Conservation (phyloP, 768 basidiomycete species). For the Lentinula lateritia region DNA sequence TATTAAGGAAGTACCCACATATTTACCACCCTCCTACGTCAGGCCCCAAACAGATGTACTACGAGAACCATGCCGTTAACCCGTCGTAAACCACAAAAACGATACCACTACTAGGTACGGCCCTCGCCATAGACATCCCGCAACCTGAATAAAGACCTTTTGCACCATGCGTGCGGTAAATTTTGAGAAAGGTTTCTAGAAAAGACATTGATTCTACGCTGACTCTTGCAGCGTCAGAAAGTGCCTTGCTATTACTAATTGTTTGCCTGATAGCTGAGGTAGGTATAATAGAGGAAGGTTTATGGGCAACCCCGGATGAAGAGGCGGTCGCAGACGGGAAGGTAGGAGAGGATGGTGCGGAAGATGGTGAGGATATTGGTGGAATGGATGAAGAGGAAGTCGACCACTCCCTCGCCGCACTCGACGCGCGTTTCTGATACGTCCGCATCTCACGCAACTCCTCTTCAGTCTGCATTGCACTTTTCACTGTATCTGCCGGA, state of each 20-base stretch:
- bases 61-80: slow-evolving; percentile 23
- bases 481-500: slow-evolving; percentile 89
- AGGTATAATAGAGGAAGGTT: slow-evolving; percentile 10
- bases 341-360: not conserved
- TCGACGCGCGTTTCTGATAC: slow-evolving; percentile 2
- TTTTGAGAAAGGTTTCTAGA: slow-evolving; percentile 53
- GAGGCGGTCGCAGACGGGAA: not conserved
- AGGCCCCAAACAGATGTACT: not conserved
- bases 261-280: slow-evolving; percentile 16
- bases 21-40: not conserved
- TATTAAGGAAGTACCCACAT: not conserved
- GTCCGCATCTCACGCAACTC: slow-evolving; percentile 53
- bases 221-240: not conserved
- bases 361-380: not conserved
- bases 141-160: slow-evolving; percentile 82
- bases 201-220: slow-evolving; percentile 30
- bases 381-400: slow-evolving; percentile 1
- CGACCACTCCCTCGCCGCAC: slow-evolving; percentile 8
- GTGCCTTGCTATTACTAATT: not conserved
- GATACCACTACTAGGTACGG: slow-evolving; percentile 81
- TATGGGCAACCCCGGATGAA: not conserved
- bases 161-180: slow-evolving; percentile 72
- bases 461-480: slow-evolving; percentile 84
- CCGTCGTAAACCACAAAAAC: slow-evolving; percentile 90
- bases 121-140: slow-evolving; percentile 79